Evolutionary conservation across 495 filamentous ascomycete species (phyloP), one percentile per base, ranked within the genome.

Genomic region (Xylaria cubensis): DNA sequence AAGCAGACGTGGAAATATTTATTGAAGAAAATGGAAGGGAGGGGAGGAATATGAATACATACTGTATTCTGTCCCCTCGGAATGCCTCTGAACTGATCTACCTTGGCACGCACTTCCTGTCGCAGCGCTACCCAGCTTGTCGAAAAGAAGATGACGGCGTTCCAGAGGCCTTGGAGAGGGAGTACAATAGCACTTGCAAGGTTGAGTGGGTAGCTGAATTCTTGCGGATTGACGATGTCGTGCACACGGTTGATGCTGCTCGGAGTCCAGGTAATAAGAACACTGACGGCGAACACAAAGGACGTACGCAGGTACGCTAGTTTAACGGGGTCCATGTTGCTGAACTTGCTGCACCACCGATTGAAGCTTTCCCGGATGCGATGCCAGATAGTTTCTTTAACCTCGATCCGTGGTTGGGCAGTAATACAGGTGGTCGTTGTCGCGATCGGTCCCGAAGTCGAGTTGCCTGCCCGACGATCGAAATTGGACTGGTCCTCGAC

Each of bases 81-180:
- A 8, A 79, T 66, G 36, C 77, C 77, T 26, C 34, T 68, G 21
- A 66, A 61, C 4, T 69, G 64, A 24, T 76, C 75, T 24, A 58
- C 1, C 36, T 42, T 36, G 21, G 69, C 74, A 39, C 75, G 74
- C 10, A 73, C 58, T 73, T 86, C 83, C 15, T 79, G 76, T 15
- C 70, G 74, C 24, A 86, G 63, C 5, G 79, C 68, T 0, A 26
- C 21, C 84, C 81, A 84, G 39, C 77, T 87, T 1, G 92, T 93
- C 6, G 88, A 88, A 55, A 91, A 84, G 79, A 94, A 97, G 58
- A 97, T 93, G 26, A 94, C 80, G 29, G 90, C 88, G 75, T 96
- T 97, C 91, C 93, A 95, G 67, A 95, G 90, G 13, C 94, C 94
- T 77, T 97, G 94, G 0, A 94, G 80, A 0, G 94, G 93, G n/a